Percentiles rank a stretch among this genome's conserved stretches.
Evolutionary conservation across 2,329 filamentous ascomycete genomes (phyloP).

Genomic region (Xylariaceae sp.): DNA sequence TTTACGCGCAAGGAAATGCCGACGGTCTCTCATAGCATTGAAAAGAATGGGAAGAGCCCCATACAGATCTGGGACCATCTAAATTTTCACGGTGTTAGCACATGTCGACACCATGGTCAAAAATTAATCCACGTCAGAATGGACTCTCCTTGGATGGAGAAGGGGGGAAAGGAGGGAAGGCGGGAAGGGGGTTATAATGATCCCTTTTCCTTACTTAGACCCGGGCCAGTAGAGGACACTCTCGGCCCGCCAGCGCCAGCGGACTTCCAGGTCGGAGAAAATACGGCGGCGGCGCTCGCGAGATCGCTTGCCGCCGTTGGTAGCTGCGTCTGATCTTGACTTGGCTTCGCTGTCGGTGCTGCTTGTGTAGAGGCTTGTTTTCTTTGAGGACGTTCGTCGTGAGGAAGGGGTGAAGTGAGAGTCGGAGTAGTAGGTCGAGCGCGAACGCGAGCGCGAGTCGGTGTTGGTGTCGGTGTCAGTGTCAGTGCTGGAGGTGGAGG

Average conservation of each 20-base stretch:
- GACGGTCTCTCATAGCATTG: constrained; percentile 61
- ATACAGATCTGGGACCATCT: constrained; percentile 61
- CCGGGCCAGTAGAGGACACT: constrained; percentile 64
- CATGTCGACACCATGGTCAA: background rate
- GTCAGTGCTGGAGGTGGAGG: background rate
- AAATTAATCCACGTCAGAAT: too few species aligned
- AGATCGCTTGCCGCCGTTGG: constrained; percentile 38
- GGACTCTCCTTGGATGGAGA: background rate
- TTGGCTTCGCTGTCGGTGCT: constrained; percentile 1
- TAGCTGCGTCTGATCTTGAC: constrained; percentile 6
- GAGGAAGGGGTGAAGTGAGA: constrained; percentile 13
- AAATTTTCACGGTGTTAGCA: background rate
- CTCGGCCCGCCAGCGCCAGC: constrained; percentile 60
- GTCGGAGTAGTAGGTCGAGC: constrained; percentile 10
- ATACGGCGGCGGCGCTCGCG: constrained; percentile 60
- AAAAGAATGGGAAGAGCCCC: constrained; percentile 82
- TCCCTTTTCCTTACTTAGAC: constrained; percentile 31
- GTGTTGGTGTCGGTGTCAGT: too few species aligned
- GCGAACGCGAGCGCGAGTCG: constrained; percentile 1
- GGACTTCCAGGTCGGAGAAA: constrained; percentile 57
- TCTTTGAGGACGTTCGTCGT: background rate
- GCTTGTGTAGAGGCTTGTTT: constrained; percentile 2
- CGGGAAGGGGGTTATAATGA: background rate
- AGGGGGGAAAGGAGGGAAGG: too few species aligned
- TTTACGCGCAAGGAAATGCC: constrained; percentile 20